These are phyloP conservation scores for Aspergillus ustus DNA, from an alignment of 2,329 filamentous ascomycete genomes.

Conservation along the genomic window DNA sequence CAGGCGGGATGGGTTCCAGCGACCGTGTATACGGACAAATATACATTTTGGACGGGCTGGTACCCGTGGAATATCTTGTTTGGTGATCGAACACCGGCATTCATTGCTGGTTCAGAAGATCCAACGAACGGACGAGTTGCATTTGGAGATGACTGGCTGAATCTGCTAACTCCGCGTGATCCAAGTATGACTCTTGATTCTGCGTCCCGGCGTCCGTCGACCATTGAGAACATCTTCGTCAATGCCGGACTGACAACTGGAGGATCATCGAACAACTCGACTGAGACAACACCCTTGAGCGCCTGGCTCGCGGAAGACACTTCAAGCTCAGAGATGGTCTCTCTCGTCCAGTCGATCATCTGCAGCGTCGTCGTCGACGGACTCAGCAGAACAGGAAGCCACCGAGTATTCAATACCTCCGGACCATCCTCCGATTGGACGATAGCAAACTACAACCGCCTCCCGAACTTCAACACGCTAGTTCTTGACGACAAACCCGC, in stretches of 20 bases:
- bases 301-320: neutral
- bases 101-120: neutral
- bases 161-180: constrained; percentile 3
- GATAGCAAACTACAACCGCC: constrained; percentile 3
- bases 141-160: constrained; percentile 8
- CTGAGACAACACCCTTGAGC: neutral
- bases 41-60: constrained; percentile 12
- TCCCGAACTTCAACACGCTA: constrained; percentile 3
- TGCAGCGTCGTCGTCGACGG: constrained; percentile 14
- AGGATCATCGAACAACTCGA: neutral
- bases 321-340: constrained; percentile 4
- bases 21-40: constrained; percentile 7
- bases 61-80: constrained; percentile 20
- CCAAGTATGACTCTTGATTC: neutral
- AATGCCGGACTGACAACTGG: constrained; percentile 3
- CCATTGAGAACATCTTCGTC: constrained; percentile 16
- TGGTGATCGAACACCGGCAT: constrained; percentile 10
- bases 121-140: constrained; percentile 6
- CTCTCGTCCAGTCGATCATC: constrained; percentile 11
- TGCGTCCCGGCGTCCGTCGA: neutral
- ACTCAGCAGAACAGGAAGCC: constrained; percentile 11
- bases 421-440: neutral
- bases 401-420: constrained; percentile 11
- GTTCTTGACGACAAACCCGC: constrained; percentile 8
- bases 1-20: constrained; percentile 16